Evolutionary conservation across 768 basidiomycete species (phyloP).

Genomic region (Lactarius akahatsu): DNA sequence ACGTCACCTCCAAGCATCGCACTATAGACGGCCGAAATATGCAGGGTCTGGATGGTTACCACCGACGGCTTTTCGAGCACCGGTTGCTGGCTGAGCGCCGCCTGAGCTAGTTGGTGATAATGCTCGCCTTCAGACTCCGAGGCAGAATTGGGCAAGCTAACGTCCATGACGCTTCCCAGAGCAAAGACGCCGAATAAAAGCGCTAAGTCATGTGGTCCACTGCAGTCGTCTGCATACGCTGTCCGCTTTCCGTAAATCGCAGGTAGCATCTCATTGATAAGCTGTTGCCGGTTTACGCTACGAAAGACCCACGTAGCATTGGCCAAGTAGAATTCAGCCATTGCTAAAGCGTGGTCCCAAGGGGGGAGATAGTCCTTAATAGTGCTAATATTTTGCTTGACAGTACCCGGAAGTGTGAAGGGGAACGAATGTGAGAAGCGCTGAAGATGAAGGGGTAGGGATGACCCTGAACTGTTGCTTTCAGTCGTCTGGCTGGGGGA

Average conservation of each 20-base stretch:
- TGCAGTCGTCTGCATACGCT: conserved; percentile 30
- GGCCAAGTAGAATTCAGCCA: conserved; percentile 69
- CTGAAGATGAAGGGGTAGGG: conserved; percentile 31
- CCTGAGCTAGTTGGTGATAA: conserved; percentile 59
- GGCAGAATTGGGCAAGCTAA: no score
- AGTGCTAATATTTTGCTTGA: conserved; percentile 31
- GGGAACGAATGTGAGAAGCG: conserved; percentile 35
- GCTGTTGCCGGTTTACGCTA: conserved; percentile 64
- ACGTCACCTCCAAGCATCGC: conserved; percentile 66
- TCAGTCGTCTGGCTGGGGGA: conserved; percentile 27
- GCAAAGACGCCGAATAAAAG: neutral
- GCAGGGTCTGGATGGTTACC: conserved; percentile 67
- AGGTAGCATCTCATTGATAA: conserved; percentile 63
- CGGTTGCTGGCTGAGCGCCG: conserved; percentile 63
- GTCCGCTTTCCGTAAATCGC: conserved; percentile 53
- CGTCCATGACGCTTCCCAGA: no score
- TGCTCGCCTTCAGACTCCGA: no score
- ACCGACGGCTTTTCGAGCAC: conserved; percentile 70
- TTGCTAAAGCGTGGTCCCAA: conserved; percentile 52
- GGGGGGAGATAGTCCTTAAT: conserved; percentile 42
- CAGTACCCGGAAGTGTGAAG: conserved; percentile 31
- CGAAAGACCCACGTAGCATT: conserved; percentile 60
- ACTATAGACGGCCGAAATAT: conserved; percentile 67
- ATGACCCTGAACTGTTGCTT: conserved; percentile 23
- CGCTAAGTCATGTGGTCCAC: conserved; percentile 37